Percentiles rank a stretch among this genome's conserved stretches.
phyloP scores from a whole-genome alignment of 805 yeast species.

The Sungouiozyma intestinalis region DNA sequence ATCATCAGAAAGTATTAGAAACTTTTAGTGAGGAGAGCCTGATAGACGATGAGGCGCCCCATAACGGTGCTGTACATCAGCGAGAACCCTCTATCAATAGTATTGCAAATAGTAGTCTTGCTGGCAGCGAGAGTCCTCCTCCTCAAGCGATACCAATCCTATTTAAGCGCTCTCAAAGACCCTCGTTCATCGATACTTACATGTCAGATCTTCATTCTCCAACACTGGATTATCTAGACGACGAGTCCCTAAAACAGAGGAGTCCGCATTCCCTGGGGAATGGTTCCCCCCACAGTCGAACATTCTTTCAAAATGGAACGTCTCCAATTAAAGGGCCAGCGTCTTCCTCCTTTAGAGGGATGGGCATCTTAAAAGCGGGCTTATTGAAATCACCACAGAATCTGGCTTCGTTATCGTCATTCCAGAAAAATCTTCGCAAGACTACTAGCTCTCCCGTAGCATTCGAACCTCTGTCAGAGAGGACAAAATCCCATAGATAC shows the following conservation, averaged over 20 bases:
- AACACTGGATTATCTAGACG: constrained; percentile 5
- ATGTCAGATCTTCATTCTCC: constrained; percentile 20
- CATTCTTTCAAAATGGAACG: constrained; percentile 11
- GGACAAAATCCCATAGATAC: background rate
- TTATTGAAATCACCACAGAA: constrained; percentile 4
- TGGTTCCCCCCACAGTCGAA: constrained; percentile 15
- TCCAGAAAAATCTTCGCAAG: background rate
- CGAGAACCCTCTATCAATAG: no score
- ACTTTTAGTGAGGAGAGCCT: constrained; percentile 3
- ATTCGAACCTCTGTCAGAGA: background rate
- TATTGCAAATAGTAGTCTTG: background rate
- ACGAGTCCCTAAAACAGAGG: constrained; percentile 3
- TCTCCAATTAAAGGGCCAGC: background rate
- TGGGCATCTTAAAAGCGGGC: background rate
- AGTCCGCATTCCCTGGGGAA: constrained; percentile 6
- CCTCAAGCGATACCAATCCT: constrained; percentile 15
- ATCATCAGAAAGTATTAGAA: background rate
- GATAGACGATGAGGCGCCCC: constrained; percentile 17
- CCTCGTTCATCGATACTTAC: constrained; percentile 26
- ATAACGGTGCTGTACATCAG: no score
- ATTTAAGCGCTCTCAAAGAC: constrained; percentile 13
- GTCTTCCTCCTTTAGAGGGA: background rate
- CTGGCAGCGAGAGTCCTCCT: background rate
- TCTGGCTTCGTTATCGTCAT: background rate
- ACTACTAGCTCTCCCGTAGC: background rate